phyloP scores from a whole-genome alignment of 306 rosid genomes.

The Crotalaria pallida region DNA sequence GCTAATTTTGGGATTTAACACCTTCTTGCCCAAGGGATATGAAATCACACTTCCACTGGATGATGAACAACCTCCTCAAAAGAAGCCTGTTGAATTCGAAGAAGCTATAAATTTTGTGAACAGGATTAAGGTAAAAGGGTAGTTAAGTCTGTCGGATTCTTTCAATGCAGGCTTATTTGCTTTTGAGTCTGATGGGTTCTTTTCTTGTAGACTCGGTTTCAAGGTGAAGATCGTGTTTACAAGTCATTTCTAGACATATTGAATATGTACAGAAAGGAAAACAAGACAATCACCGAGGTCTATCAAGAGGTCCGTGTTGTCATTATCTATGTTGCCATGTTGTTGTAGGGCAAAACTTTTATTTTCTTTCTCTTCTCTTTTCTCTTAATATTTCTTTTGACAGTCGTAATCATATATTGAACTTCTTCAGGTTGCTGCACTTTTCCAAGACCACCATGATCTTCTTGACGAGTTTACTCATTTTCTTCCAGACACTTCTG shows the following conservation, averaged over 20 bases:
- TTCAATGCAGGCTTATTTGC: slow-evolving; percentile 58
- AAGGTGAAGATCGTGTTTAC: slow-evolving; percentile 83
- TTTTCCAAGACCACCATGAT: slow-evolving; percentile 82
- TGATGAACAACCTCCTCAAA: slow-evolving; percentile 76
- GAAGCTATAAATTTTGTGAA: slow-evolving; percentile 93
- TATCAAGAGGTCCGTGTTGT: slow-evolving; percentile 66
- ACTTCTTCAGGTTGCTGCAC: slow-evolving; percentile 66
- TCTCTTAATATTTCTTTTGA: not conserved
- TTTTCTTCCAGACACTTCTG: slow-evolving; percentile 85
- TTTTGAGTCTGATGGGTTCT: slow-evolving; percentile 26
- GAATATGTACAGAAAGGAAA: slow-evolving; percentile 95
- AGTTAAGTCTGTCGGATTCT: slow-evolving; percentile 30
- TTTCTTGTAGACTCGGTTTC: slow-evolving; percentile 78
- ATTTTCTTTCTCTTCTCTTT: not conserved
- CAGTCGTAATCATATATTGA: slow-evolving; percentile 16
- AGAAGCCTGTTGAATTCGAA: slow-evolving; percentile 92
- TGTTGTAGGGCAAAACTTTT: not conserved
- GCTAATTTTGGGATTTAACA: slow-evolving; percentile 85
- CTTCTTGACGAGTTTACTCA: slow-evolving; percentile 84
- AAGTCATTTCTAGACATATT: slow-evolving; percentile 90
- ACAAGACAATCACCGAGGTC: slow-evolving; percentile 76
- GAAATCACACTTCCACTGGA: slow-evolving; percentile 82
- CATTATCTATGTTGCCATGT: not conserved
- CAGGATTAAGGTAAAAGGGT: slow-evolving; percentile 74
- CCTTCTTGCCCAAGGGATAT: slow-evolving; percentile 85